These are phyloP conservation scores for Talaromyces nanjingensis DNA, from an alignment of 495 filamentous ascomycete species.

Conservation along the genomic window DNA sequence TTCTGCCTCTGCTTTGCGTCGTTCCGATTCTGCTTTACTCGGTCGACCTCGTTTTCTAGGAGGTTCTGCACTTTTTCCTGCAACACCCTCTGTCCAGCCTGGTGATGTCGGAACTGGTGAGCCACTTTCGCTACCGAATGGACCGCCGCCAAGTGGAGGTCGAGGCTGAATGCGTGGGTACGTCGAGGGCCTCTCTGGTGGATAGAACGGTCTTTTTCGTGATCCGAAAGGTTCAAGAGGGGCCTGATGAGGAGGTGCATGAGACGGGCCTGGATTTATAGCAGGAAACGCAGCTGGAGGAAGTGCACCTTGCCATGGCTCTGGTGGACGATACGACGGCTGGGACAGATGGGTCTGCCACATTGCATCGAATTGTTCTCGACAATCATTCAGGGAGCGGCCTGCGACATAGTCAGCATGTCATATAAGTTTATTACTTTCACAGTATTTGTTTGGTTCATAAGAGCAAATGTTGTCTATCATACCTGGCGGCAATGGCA, in stretches of 20 bases:
- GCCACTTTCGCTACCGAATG: constrained; percentile 33
- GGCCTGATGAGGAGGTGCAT: neutral
- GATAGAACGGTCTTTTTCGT: constrained; percentile 31
- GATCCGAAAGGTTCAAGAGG: constrained; percentile 12
- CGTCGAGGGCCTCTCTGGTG: constrained; percentile 25
- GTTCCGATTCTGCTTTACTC: constrained; percentile 49
- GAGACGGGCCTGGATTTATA: constrained; percentile 9
- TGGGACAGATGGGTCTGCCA: constrained; percentile 14
- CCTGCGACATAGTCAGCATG: constrained; percentile 16
- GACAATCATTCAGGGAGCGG: constrained; percentile 39
- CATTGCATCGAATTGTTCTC: constrained; percentile 32
- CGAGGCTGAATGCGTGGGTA: constrained; percentile 36
- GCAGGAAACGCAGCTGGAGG: constrained; percentile 19
- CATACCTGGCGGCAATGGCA: constrained; percentile 49
- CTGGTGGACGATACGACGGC: constrained; percentile 18
- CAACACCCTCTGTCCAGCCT: constrained; percentile 16
- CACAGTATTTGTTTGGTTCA: neutral
- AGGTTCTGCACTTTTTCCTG: constrained; percentile 24
- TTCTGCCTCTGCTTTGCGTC: constrained; percentile 44
- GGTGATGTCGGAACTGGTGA: constrained; percentile 34
- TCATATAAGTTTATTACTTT: neutral
- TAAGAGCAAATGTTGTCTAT: neutral
- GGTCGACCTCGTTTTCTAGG: constrained; percentile 55
- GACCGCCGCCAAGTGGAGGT: constrained; percentile 28
- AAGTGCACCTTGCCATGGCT: constrained; percentile 17